Percentiles rank a stretch among this genome's conserved stretches.
phyloP scores from a whole-genome alignment of 768 basidiomycete species.

The Kwoniella mangroviensis region DNA sequence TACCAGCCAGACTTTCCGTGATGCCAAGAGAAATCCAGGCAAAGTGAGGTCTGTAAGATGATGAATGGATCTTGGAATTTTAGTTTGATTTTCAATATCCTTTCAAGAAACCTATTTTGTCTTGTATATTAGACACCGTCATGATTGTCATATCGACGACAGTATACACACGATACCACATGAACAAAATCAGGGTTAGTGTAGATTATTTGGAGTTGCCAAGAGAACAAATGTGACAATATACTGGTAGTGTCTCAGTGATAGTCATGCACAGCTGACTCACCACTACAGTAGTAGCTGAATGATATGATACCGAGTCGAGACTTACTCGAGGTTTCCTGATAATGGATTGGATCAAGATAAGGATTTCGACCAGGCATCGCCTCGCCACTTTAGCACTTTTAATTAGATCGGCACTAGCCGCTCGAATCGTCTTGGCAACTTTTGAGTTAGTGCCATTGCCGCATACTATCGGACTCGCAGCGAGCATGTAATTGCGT shows the following conservation, averaged over 20 bases:
- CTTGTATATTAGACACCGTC: slow-evolving; percentile 4
- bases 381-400: slow-evolving; percentile 4
- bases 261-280: slow-evolving; percentile 1
- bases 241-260: slow-evolving; percentile 6
- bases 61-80: too few relatives aligned
- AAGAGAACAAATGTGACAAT: not conserved
- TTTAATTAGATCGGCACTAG: slow-evolving; percentile 9
- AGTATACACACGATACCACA: not conserved
- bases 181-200: not conserved
- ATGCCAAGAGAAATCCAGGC: slow-evolving; percentile 14
- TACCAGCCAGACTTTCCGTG: not conserved
- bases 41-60: not conserved
- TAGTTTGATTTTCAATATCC: slow-evolving; percentile 14
- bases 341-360: slow-evolving; percentile 11
- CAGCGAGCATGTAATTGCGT: not conserved
- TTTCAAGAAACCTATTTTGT: not conserved
- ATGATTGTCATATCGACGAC: slow-evolving; percentile 3
- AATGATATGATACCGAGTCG: not conserved
- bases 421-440: slow-evolving; percentile 6
- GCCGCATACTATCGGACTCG: not conserved
- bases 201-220: slow-evolving; percentile 4
- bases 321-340: not conserved
- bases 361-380: slow-evolving; percentile 9
- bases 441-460: slow-evolving; percentile 1
- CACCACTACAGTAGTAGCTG: too few relatives aligned